Evolutionary conservation across 495 filamentous ascomycete genomes (phyloP).

Genomic region (Lasiosphaeria miniovina): DNA sequence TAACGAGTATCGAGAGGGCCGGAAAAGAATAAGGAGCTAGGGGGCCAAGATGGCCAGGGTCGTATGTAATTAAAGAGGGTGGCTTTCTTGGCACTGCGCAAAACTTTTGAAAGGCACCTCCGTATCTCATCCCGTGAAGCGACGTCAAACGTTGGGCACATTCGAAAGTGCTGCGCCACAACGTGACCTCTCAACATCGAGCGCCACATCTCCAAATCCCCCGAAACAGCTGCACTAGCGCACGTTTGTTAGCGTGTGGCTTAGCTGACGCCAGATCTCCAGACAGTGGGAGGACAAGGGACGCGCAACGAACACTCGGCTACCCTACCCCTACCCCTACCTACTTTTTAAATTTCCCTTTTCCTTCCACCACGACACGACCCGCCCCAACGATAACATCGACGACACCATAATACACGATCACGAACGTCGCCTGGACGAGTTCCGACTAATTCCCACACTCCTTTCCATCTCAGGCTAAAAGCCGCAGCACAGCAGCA

Average conservation of each 20-base stretch:
- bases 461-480: neutral
- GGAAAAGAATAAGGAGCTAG: too few relatives aligned
- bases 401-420: neutral
- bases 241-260: neutral
- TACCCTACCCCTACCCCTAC: neutral
- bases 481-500: neutral
- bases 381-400: neutral
- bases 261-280: conserved; percentile 16
- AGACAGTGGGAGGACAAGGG: neutral
- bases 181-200: too few relatives aligned
- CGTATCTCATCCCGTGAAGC: too few relatives aligned
- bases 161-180: conserved; percentile 1
- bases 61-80: too few relatives aligned
- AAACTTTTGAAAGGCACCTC: too few relatives aligned
- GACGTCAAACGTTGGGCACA: too few relatives aligned
- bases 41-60: too few relatives aligned
- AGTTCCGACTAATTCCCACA: neutral
- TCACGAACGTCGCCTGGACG: too few relatives aligned
- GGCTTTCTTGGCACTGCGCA: too few relatives aligned
- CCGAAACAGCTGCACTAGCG: neutral
- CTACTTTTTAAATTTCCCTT: conserved; percentile 5
- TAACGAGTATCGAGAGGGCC: too few relatives aligned
- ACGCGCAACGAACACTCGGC: conserved; percentile 8
- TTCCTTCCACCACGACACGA: neutral
- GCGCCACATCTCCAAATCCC: conserved; percentile 17